Evolutionary conservation across 352 stramenopile genomes (phyloP).

Genomic region (Pilasporangium apinafurcum): DNA sequence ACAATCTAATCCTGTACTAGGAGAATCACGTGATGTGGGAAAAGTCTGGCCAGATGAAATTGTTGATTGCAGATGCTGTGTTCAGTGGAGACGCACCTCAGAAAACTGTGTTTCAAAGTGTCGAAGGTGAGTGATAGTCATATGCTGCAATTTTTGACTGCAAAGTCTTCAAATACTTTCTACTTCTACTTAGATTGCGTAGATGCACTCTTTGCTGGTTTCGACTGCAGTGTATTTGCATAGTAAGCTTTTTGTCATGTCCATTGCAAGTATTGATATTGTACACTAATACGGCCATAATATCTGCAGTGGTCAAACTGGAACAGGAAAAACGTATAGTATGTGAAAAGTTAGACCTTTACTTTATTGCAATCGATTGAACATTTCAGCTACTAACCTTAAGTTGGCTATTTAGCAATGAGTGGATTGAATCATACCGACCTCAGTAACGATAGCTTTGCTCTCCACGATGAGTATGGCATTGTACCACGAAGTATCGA

Average conservation of each 20-base stretch:
- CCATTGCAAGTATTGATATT: not conserved
- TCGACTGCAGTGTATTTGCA: slow-evolving; percentile 66
- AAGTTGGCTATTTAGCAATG: slow-evolving; percentile 35
- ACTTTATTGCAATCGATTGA: no score
- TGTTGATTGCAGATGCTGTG: slow-evolving; percentile 42
- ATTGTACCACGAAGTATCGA: slow-evolving; percentile 56
- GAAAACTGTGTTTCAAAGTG: slow-evolving; percentile 37
- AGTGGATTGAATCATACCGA: slow-evolving; percentile 32
- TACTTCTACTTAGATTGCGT: slow-evolving; percentile 34
- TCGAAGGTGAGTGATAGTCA: slow-evolving; percentile 30
- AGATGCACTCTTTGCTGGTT: slow-evolving; percentile 48
- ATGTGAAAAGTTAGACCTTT: no score
- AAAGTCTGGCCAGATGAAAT: slow-evolving; percentile 61
- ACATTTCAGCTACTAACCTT: no score
- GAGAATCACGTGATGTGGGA: slow-evolving; percentile 48
- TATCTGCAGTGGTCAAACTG: slow-evolving; percentile 51
- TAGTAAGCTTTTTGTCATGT: slow-evolving; percentile 23
- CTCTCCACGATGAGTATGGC: slow-evolving; percentile 23
- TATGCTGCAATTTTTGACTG: not conserved
- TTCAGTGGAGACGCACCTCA: slow-evolving; percentile 31
- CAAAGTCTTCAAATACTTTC: not conserved
- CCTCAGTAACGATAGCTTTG: slow-evolving; percentile 2
- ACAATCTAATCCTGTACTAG: no score
- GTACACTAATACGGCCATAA: not conserved
- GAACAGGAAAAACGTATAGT: slow-evolving; percentile 70